Evolutionary conservation across 2,329 filamentous ascomycete genomes (phyloP).

Genomic region (Fusarium mexicanum): DNA sequence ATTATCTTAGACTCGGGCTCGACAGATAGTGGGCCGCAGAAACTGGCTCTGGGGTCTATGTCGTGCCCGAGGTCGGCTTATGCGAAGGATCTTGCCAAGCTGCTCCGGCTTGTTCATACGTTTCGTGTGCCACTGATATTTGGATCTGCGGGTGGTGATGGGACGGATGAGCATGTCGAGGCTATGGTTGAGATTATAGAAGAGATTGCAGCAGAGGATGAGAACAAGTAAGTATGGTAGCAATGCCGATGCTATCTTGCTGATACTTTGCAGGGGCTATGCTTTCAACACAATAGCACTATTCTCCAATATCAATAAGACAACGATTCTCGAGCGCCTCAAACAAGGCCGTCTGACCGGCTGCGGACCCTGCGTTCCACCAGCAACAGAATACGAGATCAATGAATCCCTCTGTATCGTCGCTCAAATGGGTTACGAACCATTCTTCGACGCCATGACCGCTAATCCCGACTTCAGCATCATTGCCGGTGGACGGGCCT

Average conservation of each 20-base stretch:
- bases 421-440: slow-evolving; percentile 58
- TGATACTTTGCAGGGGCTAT: slow-evolving; percentile 17
- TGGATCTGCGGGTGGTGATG: slow-evolving; percentile 59
- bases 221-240: not conserved
- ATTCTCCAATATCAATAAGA: slow-evolving; percentile 52
- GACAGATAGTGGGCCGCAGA: slow-evolving; percentile 52
- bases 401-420: slow-evolving; percentile 51
- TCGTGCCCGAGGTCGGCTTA: slow-evolving; percentile 54
- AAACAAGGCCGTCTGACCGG: slow-evolving; percentile 44
- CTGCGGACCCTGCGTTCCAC: slow-evolving; percentile 55
- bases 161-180: slow-evolving; percentile 55
- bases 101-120: slow-evolving; percentile 48
- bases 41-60: slow-evolving; percentile 53
- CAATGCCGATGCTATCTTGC: rapidly evolving
- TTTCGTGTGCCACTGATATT: slow-evolving; percentile 54
- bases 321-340: slow-evolving; percentile 44
- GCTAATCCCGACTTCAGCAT: slow-evolving; percentile 55
- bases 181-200: slow-evolving; percentile 52
- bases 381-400: slow-evolving; percentile 51
- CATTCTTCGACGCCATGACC: slow-evolving; percentile 54
- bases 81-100: slow-evolving; percentile 52
- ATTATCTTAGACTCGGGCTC: slow-evolving; percentile 51
- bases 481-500: slow-evolving; percentile 58
- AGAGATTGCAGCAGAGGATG: slow-evolving; percentile 11
- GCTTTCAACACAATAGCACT: slow-evolving; percentile 50